Evolutionary conservation across 768 basidiomycete genomes (phyloP).

Genomic region (Paxillus involutus): DNA sequence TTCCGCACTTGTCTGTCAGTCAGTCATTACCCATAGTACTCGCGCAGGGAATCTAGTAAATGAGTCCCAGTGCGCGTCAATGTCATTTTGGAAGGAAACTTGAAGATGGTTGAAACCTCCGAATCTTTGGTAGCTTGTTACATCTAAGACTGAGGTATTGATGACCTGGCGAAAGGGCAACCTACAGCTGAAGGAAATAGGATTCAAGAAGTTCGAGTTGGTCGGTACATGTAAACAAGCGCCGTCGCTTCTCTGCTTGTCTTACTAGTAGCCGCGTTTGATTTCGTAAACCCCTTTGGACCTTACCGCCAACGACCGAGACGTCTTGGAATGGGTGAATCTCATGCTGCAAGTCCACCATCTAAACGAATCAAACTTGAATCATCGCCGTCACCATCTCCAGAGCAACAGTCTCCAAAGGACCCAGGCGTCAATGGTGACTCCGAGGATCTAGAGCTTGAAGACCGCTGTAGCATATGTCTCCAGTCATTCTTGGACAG

Average conservation of each 20-base stretch:
- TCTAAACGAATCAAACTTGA: constrained; percentile 42
- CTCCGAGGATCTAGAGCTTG: constrained; percentile 1
- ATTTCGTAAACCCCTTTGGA: not conserved
- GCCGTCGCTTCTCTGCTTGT: too few relatives aligned
- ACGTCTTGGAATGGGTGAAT: not conserved
- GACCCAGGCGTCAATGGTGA: constrained; percentile 1
- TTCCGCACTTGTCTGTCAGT: too few relatives aligned
- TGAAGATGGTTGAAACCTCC: not conserved
- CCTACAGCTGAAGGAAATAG: not conserved
- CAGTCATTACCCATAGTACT: too few relatives aligned
- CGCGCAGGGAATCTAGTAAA: too few relatives aligned
- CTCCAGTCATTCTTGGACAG: constrained; percentile 74
- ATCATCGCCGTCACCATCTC: constrained; percentile 17
- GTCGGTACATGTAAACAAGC: too few relatives aligned
- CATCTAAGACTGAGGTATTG: too few relatives aligned
- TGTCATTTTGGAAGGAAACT: not conserved
- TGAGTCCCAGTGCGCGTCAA: too few relatives aligned
- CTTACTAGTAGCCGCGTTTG: not conserved
- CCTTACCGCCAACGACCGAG: not conserved
- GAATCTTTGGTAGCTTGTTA: too few relatives aligned
- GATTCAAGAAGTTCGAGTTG: too few relatives aligned
- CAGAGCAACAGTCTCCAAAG: not conserved
- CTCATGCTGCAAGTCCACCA: constrained; percentile 12
- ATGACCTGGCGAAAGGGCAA: not conserved
- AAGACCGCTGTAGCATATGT: constrained; percentile 83